phyloP scores from a whole-genome alignment of 306 rosid species.

The Arachis stenosperma region DNA sequence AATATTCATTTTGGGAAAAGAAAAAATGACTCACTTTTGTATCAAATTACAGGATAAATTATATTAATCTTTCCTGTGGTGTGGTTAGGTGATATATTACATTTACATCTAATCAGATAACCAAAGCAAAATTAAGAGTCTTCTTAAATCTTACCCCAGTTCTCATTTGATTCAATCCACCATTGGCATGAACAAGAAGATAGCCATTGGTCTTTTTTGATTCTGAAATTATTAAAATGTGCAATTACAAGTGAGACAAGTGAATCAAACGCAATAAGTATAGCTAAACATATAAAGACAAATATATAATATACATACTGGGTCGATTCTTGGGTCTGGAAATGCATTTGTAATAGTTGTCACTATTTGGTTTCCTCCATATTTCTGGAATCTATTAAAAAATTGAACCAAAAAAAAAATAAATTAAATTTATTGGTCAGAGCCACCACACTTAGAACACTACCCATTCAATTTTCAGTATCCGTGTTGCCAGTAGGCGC shows the following conservation, averaged over 20 bases:
- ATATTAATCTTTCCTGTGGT: no score
- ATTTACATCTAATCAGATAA: background rate
- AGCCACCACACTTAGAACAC: conserved; percentile 33
- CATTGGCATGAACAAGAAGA: conserved; percentile 92
- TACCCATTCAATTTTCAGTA: conserved; percentile 21
- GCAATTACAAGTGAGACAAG: conserved; percentile 19
- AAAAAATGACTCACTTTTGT: background rate
- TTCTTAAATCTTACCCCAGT: conserved; percentile 69
- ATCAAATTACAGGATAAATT: no score
- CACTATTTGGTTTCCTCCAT: conserved; percentile 87
- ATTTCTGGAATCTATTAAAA: conserved; percentile 71
- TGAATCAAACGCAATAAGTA: no score
- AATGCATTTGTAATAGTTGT: conserved; percentile 65
- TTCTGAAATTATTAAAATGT: conserved; percentile 42
- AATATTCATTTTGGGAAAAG: background rate
- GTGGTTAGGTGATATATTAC: no score
- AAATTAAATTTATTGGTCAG: conserved; percentile 32
- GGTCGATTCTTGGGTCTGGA: conserved; percentile 58
- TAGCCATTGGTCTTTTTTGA: conserved; percentile 73
- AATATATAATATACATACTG: conserved; percentile 53
- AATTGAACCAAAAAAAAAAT: background rate
- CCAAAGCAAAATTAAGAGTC: background rate
- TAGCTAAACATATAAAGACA: no score
- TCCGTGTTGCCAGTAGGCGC: conserved; percentile 25
- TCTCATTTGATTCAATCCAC: conserved; percentile 99